Conservation (phyloP, 106 monocot species). For the Dendrobium officinale region DNA sequence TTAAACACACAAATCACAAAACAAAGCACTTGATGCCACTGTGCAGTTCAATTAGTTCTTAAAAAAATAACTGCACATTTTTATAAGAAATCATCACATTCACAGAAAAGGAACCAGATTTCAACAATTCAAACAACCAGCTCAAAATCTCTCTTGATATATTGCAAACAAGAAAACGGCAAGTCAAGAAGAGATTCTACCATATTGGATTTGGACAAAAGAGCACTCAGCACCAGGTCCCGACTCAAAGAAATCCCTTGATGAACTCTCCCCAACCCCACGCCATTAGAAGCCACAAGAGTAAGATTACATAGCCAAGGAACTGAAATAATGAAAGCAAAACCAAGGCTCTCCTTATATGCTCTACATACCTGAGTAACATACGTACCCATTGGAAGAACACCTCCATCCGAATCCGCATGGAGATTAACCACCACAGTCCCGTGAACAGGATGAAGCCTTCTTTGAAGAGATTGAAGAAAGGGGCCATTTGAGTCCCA, state of each 20-base stretch:
- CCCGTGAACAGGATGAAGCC: constrained; percentile 76
- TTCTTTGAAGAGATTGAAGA: constrained; percentile 40
- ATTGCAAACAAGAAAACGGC: constrained; percentile 72
- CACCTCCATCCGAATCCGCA: constrained; percentile 52
- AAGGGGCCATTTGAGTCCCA: constrained; percentile 70
- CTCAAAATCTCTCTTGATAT: constrained; percentile 61
- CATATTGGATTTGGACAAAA: constrained; percentile 38
- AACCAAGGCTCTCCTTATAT: constrained; percentile 65
- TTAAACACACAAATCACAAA: not conserved
- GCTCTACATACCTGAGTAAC: constrained; percentile 60
- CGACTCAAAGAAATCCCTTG: constrained; percentile 3
- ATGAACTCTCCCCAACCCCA: constrained; percentile 8
- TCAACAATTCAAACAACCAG: constrained; percentile 33
- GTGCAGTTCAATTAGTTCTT: not conserved
- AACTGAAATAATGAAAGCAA: constrained; percentile 59
- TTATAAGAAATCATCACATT: not conserved
- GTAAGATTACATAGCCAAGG: constrained; percentile 94
- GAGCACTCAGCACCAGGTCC: constrained; percentile 26
- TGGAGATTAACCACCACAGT: constrained; percentile 89
- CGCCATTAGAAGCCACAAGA: constrained; percentile 56
- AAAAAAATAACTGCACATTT: not conserved
- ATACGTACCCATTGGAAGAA: constrained; percentile 73
- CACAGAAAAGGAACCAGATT: not conserved
- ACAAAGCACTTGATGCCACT: no score
- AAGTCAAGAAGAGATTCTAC: constrained; percentile 54